Evolutionary conservation across 2,329 filamentous ascomycete species (phyloP), one percentile per base, ranked within the genome.

Genomic region (Alternaria burnsii): DNA sequence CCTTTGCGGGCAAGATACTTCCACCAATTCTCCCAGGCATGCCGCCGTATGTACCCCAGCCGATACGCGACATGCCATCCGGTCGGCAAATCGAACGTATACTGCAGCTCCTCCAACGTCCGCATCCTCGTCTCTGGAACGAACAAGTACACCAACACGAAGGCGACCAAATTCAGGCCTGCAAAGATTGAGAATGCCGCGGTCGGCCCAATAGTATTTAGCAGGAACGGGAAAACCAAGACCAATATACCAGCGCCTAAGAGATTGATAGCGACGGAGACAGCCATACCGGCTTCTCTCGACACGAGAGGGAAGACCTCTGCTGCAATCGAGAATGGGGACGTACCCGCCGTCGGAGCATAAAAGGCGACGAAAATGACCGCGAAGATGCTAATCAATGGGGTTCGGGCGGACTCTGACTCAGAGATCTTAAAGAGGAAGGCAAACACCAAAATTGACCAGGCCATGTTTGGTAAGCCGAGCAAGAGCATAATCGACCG

Each of bases 181-280:
- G 77, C 77, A 52, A 80, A 80, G 24, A 81, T 75, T 3, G 63
- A 67, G 42, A 81, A 76, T 4, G 76, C 70, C 0, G 76, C 78
- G 4, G 74, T 74, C 7, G 52, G 55, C 3, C 68, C 67, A 51
- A 80, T 71, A 2, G 62, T 63, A 22, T 68, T 61, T 40, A 80
- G 69, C 22, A 80, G 65, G 5, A 71, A 66, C 3, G 77, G 77
- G 54, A 79, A 80, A 2, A 76, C 76, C 12, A 81, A 65, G 1
- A 72, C 75, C 28, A 81, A 65, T 8, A 79, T 62, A 3, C 78
- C 73, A 9, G 78, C 78, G 64, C 76, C 80, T 38, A 76, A 69
- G 18, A 79, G 74, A 28, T 76, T 76, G 4, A 78, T 76, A 1
- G 77, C 76, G 3, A 80, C 77, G 1, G 77, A 76, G 44, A 77